Percentiles rank a stretch among this genome's conserved stretches.
Evolutionary conservation across 345 rosid genomes (phyloP).

Genomic region (Clausena lansium): DNA sequence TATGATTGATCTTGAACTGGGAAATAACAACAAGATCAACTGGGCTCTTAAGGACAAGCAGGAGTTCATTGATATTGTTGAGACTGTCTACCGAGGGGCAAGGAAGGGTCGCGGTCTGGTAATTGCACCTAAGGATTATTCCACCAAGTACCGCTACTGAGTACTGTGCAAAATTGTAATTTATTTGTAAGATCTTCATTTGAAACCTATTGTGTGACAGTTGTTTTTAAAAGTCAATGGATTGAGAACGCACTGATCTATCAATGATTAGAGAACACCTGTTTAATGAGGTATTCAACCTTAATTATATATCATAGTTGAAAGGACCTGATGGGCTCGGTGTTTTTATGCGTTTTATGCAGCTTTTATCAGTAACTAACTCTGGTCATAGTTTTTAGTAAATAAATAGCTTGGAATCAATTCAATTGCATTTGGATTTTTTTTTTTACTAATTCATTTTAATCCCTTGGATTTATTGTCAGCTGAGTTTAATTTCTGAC

Average conservation of each 20-base stretch:
- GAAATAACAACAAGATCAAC: slow-evolving; percentile 96
- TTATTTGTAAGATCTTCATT: not conserved
- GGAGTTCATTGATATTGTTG: slow-evolving; percentile 87
- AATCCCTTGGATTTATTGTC: no score
- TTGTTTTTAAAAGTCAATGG: not conserved
- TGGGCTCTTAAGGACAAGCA: slow-evolving; percentile 99
- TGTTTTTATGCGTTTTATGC: no score
- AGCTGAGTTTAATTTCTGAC: not conserved
- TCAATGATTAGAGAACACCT: not conserved
- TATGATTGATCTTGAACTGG: slow-evolving; percentile 97
- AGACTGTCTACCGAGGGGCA: slow-evolving; percentile 87
- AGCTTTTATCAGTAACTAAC: not conserved
- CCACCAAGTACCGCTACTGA: slow-evolving; percentile 93
- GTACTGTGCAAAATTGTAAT: slow-evolving; percentile 5
- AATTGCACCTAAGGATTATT: slow-evolving; percentile 95
- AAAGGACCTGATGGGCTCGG: no score
- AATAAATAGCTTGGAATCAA: not conserved
- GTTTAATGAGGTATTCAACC: not conserved
- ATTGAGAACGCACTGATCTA: not conserved
- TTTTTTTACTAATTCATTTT: no score
- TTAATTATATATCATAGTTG: not conserved
- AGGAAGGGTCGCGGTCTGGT: slow-evolving; percentile 95
- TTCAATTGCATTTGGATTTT: not conserved
- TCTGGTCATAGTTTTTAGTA: not conserved
- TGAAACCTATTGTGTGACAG: not conserved